phyloP scores from a whole-genome alignment of 805 yeast species.

The Ogataea wickerhamii region DNA sequence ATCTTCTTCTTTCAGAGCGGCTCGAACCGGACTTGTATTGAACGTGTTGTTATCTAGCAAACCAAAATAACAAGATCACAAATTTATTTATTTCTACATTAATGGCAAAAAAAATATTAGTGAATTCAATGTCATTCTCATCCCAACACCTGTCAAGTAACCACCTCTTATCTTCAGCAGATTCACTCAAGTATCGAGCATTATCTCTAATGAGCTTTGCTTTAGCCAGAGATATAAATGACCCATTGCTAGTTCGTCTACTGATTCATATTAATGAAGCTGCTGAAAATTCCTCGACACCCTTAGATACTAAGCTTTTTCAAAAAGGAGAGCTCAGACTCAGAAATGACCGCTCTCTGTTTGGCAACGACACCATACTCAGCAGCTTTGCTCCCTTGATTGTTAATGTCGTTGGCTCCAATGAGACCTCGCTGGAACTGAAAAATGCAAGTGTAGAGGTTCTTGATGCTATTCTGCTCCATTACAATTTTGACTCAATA shows the following conservation, averaged over 20 bases:
- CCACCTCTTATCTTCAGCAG: too few species aligned
- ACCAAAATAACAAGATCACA: conserved; percentile 1
- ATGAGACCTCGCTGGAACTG: conserved; percentile 19
- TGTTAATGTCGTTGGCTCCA: conserved; percentile 23
- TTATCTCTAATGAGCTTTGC: conserved; percentile 9
- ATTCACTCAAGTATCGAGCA: too few species aligned
- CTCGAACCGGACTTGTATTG: not conserved
- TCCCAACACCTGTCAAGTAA: too few species aligned
- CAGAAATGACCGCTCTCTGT: conserved; percentile 16
- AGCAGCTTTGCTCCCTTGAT: conserved; percentile 20
- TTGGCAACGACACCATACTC: conserved; percentile 10
- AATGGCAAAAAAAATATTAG: too few species aligned
- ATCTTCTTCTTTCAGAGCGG: not conserved
- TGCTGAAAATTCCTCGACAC: conserved; percentile 3
- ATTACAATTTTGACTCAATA: conserved; percentile 29
- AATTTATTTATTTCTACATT: not conserved
- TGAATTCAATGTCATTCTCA: too few species aligned
- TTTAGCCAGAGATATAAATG: conserved; percentile 9
- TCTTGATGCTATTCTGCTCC: conserved; percentile 25
- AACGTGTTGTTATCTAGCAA: not conserved
- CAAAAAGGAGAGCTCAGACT: conserved; percentile 16
- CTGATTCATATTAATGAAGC: conserved; percentile 16
- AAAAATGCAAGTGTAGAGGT: conserved; percentile 20
- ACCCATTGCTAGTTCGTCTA: conserved; percentile 19
- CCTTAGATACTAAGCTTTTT: conserved; percentile 15